Conservation (phyloP, 768 basidiomycete genomes). For the Lentinula sp. region DNA sequence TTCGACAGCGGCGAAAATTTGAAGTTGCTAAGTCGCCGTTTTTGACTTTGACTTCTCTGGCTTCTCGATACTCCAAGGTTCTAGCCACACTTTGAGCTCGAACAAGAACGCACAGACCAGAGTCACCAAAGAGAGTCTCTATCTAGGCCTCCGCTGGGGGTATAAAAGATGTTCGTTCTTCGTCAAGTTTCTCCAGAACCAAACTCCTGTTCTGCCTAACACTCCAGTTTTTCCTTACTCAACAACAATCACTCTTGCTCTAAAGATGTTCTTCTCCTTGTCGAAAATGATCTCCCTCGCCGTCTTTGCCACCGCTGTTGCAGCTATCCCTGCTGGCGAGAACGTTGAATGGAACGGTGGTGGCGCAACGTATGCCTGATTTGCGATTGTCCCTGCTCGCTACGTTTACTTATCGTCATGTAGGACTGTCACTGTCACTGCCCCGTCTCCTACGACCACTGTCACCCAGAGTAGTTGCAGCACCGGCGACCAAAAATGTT, state of each 20-base stretch:
- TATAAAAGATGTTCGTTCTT: neutral
- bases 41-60: neutral
- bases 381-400: neutral
- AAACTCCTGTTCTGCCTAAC: neutral
- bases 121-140: neutral
- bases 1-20: neutral
- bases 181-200: neutral
- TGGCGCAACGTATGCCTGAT: neutral
- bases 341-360: neutral
- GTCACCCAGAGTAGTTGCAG: conserved; percentile 21
- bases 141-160: neutral
- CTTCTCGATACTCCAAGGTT: neutral
- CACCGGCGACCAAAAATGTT: conserved; percentile 21
- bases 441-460: conserved; percentile 6
- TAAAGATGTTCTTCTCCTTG: conserved; percentile 20
- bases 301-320: conserved; percentile 10
- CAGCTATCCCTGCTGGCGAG: neutral
- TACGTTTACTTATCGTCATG: neutral
- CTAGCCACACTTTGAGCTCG: neutral
- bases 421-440: conserved; percentile 10
- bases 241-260: neutral
- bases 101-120: neutral
- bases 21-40: neutral
- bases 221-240: neutral
- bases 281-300: conserved; percentile 15